A percentile compares a stretch with the other conserved stretches of the same genome.
These are phyloP conservation scores for Debaryomyces hansenii DNA, from an alignment of 805 yeast species.

Conservation along the genomic window DNA sequence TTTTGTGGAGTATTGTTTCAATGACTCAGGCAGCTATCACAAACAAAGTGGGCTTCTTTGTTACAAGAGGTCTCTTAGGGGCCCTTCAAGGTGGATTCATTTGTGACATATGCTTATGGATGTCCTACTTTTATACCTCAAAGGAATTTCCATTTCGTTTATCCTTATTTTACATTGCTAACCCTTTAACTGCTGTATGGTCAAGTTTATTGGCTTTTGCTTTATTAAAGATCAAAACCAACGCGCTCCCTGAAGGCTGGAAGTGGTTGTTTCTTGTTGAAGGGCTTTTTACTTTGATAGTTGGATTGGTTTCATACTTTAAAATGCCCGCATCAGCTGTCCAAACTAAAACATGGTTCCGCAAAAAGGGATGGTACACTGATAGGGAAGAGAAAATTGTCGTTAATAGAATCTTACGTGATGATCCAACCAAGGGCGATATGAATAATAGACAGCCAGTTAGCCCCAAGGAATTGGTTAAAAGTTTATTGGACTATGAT, in stretches of 20 bases:
- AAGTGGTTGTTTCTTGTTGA: constrained; percentile 66
- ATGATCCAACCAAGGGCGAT: constrained; percentile 31
- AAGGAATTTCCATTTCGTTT: constrained; percentile 58
- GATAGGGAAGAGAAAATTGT: constrained; percentile 26
- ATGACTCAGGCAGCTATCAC: constrained; percentile 50
- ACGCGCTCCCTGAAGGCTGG: constrained; percentile 41
- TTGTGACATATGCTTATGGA: constrained; percentile 62
- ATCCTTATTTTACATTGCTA: constrained; percentile 58
- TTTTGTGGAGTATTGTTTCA: constrained; percentile 57
- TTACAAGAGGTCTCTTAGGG: constrained; percentile 54
- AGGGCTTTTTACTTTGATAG: constrained; percentile 53
- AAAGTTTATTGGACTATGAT: constrained; percentile 20
- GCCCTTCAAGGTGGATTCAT: constrained; percentile 68
- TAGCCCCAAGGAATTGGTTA: constrained; percentile 14
- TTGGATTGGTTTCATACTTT: constrained; percentile 48
- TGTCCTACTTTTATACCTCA: constrained; percentile 64
- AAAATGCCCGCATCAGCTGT: constrained; percentile 58
- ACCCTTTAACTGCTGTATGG: constrained; percentile 45
- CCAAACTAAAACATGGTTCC: constrained; percentile 50
- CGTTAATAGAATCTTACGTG: constrained; percentile 26
- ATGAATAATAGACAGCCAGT: constrained; percentile 29
- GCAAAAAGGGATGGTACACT: constrained; percentile 42
- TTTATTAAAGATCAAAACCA: constrained; percentile 15
- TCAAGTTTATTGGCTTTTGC: constrained; percentile 20
- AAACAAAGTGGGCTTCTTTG: constrained; percentile 42